Conservation (phyloP, 352 stramenopile genomes). For the Elongisporangium senticosum region DNA sequence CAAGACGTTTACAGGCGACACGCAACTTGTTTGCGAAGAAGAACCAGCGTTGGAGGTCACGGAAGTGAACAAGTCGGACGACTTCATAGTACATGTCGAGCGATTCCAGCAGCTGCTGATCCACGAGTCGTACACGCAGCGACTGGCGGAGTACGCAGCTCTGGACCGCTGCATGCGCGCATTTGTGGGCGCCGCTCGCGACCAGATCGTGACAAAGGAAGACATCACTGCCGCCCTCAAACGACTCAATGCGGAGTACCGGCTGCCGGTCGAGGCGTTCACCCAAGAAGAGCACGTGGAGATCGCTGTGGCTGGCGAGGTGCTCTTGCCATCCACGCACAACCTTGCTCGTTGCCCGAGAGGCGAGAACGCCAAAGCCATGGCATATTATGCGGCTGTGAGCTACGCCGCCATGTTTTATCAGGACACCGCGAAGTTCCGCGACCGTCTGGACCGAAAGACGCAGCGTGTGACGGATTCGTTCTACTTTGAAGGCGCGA, state of each 20-base stretch:
- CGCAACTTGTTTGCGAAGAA: slow-evolving; percentile 20
- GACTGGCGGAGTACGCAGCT: slow-evolving; percentile 36
- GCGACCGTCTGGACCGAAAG: slow-evolving; percentile 20
- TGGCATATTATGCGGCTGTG: slow-evolving; percentile 45
- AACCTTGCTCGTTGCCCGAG: slow-evolving; percentile 27
- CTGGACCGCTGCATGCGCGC: slow-evolving; percentile 44
- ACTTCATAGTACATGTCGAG: slow-evolving; percentile 42
- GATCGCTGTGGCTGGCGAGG: slow-evolving; percentile 23
- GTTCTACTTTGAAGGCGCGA: slow-evolving; percentile 20
- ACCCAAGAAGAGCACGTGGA: slow-evolving; percentile 32
- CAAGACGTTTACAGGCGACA: slow-evolving; percentile 40
- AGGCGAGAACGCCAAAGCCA: slow-evolving; percentile 30
- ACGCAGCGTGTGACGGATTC: slow-evolving; percentile 22
- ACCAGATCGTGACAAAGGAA: slow-evolving; percentile 46
- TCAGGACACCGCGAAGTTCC: slow-evolving; percentile 37
- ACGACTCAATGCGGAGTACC: slow-evolving; percentile 12
- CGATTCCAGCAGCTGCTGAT: slow-evolving; percentile 44
- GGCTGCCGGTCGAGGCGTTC: slow-evolving; percentile 36
- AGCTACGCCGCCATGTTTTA: slow-evolving; percentile 35
- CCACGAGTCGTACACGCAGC: slow-evolving; percentile 42
- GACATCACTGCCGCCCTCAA: slow-evolving; percentile 36
- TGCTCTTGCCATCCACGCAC: slow-evolving; percentile 25
- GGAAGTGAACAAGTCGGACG: slow-evolving; percentile 42
- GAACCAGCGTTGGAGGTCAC: slow-evolving; percentile 18
- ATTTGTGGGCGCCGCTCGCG: slow-evolving; percentile 18